Conservation (phyloP, 2,329 filamentous ascomycete species). For the Xylaria sp. region DNA sequence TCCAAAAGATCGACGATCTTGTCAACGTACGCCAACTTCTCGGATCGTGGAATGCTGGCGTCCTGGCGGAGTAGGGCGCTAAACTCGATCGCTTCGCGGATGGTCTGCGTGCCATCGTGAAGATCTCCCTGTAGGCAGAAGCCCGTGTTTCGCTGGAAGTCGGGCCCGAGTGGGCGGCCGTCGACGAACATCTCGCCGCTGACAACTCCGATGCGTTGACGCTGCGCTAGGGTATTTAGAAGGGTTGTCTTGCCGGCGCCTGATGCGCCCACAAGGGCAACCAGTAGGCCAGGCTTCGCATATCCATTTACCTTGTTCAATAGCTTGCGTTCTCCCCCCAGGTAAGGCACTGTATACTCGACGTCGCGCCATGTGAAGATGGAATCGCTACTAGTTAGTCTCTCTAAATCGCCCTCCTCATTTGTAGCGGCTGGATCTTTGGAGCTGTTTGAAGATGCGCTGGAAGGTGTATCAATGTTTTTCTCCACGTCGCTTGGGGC, state of each 20-base stretch:
- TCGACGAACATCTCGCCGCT: slow-evolving; percentile 79
- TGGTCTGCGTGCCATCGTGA: slow-evolving; percentile 77
- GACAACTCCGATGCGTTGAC: slow-evolving; percentile 73
- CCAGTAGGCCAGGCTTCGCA: slow-evolving; percentile 81
- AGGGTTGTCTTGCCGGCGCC: slow-evolving; percentile 88
- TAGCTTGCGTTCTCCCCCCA: slow-evolving; percentile 69
- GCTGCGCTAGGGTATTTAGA: slow-evolving; percentile 78
- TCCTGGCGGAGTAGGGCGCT: slow-evolving; percentile 87
- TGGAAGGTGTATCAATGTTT: slow-evolving; percentile 46
- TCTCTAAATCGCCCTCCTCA: slow-evolving; percentile 53
- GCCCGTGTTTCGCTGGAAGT: slow-evolving; percentile 76
- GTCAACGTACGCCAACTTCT: slow-evolving; percentile 91
- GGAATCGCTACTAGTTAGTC: slow-evolving; percentile 67
- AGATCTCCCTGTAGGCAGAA: slow-evolving; percentile 80
- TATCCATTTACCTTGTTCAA: slow-evolving; percentile 79
- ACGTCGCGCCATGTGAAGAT: slow-evolving; percentile 79
- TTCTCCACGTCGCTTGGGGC: slow-evolving; percentile 69
- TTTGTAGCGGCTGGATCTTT: slow-evolving; percentile 39
- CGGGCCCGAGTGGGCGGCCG: slow-evolving; percentile 67
- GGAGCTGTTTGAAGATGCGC: slow-evolving; percentile 44
- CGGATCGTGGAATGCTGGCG: slow-evolving; percentile 72
- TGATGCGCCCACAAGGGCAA: slow-evolving; percentile 83
- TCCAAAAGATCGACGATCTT: slow-evolving; percentile 91
- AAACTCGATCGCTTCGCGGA: slow-evolving; percentile 85
- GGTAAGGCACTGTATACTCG: slow-evolving; percentile 77